Base-by-base conservation (phyloP, 2,329 filamentous ascomycete genomes). In the Apiospora saccharicola region DNA sequence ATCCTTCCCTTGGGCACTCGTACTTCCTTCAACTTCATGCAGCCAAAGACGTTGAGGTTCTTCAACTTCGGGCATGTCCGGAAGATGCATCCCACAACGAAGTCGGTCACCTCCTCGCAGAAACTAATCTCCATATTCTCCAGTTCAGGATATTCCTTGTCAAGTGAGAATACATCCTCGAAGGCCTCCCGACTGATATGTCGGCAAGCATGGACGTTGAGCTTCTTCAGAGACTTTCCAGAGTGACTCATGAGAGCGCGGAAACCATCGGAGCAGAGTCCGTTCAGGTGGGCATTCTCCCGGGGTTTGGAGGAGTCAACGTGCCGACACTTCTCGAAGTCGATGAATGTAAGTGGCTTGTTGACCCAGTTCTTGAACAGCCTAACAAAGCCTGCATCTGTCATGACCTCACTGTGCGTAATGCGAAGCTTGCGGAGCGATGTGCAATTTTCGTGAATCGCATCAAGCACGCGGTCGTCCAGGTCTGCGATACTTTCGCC, bases 201-300 rank as follows among this genome's bases (percentile, higher is more conserved):
- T 3, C 96, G 92, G 79, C 94, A 97, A 0, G 92, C 93, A 19
- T 94, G 90, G n/a, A 98, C 85, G 78, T 97, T 93, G 46, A 98
- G 85, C 53, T 88, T 85, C 73, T 87, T 86, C 1, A 98, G 82
- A 14, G 83, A 85, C 1, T 83, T 79, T 4, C 94, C 93, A 0
- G 95, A 98, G 79, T 98, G 96, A 0, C 85, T 83, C 94, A 98
- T 98, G 61, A 98, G 83, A 0, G 94, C 93, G 75, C 88, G 85
- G 83, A 98, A 96, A 0, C 93, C 95, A 7, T 88, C 83, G 0
- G 91, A 92, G 70, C 92, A 94, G 44, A 98, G 86, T 1, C 95
- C 96, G 64, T 96, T 83, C 34, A 88, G 86, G 71, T 90, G 84
- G 0, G 89, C 87, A 67, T 91, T 91, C 5, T 91, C 89, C 30